Conservation (phyloP, 1,284 basidiomycete genomes). For the Ustanciosporium gigantosporum region DNA sequence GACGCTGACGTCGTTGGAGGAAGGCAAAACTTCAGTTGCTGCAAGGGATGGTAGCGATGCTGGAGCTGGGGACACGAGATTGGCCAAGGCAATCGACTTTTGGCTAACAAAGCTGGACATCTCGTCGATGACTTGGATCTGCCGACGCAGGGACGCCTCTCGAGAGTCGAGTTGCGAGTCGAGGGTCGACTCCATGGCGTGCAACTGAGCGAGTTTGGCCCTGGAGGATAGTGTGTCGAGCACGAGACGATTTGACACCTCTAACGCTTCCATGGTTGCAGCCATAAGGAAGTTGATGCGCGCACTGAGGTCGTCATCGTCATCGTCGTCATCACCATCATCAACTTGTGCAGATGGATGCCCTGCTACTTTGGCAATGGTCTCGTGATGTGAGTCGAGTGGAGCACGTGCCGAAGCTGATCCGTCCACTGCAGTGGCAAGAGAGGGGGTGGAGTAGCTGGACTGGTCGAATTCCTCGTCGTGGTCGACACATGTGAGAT, state of each 20-base stretch:
- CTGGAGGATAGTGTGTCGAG: slow-evolving; percentile 25
- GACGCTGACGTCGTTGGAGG: neutral
- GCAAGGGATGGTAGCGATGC: neutral
- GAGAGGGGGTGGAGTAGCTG: neutral
- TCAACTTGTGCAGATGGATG: neutral
- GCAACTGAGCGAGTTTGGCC: slow-evolving; percentile 32
- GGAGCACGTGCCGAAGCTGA: no score
- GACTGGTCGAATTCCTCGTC: slow-evolving; percentile 9
- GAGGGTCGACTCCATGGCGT: slow-evolving; percentile 26
- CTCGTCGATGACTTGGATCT: slow-evolving; percentile 23
- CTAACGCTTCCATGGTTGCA: slow-evolving; percentile 35
- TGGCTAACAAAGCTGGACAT: slow-evolving; percentile 31
- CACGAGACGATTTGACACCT: slow-evolving; percentile 25
- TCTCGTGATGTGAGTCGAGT: no score
- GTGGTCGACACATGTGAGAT: slow-evolving; percentile 21
- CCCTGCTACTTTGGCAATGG: no score
- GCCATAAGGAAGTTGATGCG: slow-evolving; percentile 29
- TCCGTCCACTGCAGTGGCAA: no score
- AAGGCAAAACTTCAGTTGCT: slow-evolving; percentile 15
- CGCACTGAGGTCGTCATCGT: slow-evolving; percentile 7
- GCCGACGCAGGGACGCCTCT: slow-evolving; percentile 21
- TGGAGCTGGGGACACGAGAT: slow-evolving; percentile 3
- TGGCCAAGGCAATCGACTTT: slow-evolving; percentile 17
- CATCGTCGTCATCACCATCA: neutral
- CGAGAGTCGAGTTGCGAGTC: slow-evolving; percentile 25